Base-by-base conservation (phyloP, 75 land plant species). In the Pinus taeda region DNA sequence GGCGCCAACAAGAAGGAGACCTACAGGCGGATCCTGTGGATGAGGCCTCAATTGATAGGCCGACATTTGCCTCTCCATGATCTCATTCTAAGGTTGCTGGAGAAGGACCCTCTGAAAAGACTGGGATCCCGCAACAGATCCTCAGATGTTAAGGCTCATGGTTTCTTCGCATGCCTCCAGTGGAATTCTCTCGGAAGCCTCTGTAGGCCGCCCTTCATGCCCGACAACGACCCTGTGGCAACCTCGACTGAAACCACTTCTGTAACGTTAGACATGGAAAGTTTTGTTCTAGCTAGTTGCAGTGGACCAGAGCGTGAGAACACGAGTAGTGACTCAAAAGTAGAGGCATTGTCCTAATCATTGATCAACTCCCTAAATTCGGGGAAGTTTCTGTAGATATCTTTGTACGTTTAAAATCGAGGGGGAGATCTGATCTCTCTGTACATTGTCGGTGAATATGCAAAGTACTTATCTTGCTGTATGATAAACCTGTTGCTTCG, bases 121-220 rank as follows among this genome's bases (percentile, higher is more conserved):
- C 75, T 93, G 42, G 94, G 94, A 17, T 85, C 59, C 74, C 30
- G 1, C 33, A 56, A 85, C 6, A 93, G 95, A 22, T 90, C 94
- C 56, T 69, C 29, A 11, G 96, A 91, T 82, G 82, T 93, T 30
- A 91, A 82, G 79, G 83, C 74, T 55, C 96, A 93, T 58, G 79
- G 57, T 66, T 93, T 93, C 81, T 93, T 93, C 75, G 9, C 26
- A 6, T 92, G 93, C 4, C 60, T 93, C 6, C 22, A 73, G 59
- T 93, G 96, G 96, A 87, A 89, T 17, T 56, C 77, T 17, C 71
- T 93, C 20, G 74, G 83, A 55, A 84, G 82, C 22, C 85, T 93
- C 2, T 49, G 75, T 9, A 78, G 93, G 59, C 95, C 95, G 77
- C 95, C 95, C 22, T 87, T 85, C 62, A 39, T 90, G 14, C 84